Evolutionary conservation across 805 yeast genomes (phyloP).

Genomic region (Candida yuanshanica): DNA sequence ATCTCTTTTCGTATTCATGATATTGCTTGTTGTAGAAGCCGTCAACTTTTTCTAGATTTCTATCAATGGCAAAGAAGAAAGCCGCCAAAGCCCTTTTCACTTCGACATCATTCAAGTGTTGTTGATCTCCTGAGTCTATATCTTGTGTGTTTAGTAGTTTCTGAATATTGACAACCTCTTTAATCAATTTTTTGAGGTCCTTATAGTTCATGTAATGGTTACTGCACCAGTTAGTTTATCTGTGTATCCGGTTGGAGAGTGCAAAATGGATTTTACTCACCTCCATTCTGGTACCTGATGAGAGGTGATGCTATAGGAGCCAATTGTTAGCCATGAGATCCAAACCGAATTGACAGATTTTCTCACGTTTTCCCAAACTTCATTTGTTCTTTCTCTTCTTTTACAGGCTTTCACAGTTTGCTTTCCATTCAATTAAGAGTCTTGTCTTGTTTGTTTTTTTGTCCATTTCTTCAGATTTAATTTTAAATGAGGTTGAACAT

Average conservation of each 20-base stretch:
- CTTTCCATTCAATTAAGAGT: too few species aligned
- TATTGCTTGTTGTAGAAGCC: conserved; percentile 69
- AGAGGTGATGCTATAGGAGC: conserved; percentile 36
- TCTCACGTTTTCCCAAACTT: conserved; percentile 21
- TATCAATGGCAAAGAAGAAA: conserved; percentile 73
- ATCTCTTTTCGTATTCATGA: conserved; percentile 67
- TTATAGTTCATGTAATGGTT: conserved; percentile 81
- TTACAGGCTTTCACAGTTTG: too few species aligned
- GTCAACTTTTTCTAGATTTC: conserved; percentile 78
- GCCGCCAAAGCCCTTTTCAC: conserved; percentile 47
- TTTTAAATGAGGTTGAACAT: too few species aligned
- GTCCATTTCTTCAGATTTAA: too few species aligned
- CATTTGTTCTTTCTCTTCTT: too few species aligned
- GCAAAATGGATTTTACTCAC: not conserved
- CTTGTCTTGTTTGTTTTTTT: too few species aligned
- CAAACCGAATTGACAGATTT: not conserved
- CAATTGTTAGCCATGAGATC: not conserved
- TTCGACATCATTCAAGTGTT: conserved; percentile 30
- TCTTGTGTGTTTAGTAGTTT: conserved; percentile 22
- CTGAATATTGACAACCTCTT: conserved; percentile 47
- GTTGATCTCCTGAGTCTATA: conserved; percentile 11
- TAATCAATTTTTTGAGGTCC: conserved; percentile 73
- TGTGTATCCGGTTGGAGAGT: not conserved
- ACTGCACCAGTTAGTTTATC: conserved; percentile 15
- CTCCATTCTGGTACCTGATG: conserved; percentile 95